Evolutionary conservation across 1,284 basidiomycete genomes (phyloP), one percentile per base, ranked within the genome.

Genomic region (Butyriboletus regius): DNA sequence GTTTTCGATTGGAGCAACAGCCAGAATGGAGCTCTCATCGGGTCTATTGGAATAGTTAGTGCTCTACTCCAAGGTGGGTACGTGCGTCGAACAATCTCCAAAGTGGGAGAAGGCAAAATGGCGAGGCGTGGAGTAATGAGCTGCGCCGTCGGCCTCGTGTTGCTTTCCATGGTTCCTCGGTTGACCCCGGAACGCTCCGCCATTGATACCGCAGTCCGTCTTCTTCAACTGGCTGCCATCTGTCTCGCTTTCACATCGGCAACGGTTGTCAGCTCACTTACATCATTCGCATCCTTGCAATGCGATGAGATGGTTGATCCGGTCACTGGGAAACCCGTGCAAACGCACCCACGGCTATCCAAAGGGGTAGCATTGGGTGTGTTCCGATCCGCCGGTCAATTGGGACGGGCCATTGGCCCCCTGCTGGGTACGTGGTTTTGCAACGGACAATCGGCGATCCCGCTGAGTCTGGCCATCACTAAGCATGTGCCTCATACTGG

Each of bases 31-130:
- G 77, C 78, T 53, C 77, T 96, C 32, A 85, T 89, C 40, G 91
- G 88, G 2, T 86, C 83, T 42, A 93, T 95, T 58, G 92, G 92
- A 20, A 78, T 96, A 59, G 74, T 94, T 54, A 88, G 88, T 50
- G 88, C 91, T 1, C 69, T 92, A 4, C 73, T 95, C 0, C 92
- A 95, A 71, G 92, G 91, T 26, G 88, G 90, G 48, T 93, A 94
- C 67, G 90, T 93, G 38, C 86, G 92, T 8, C 79, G 87, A 29
- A 75, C 82, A 2, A 82, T 81, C 38, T 70, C 81, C 20, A 83
- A 78, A 61, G 70, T 82, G 26, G 87, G 88, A 20, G 88, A 92
- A 60, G 80, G 83, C 43, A 73, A 72, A 33, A 88, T 95, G 77
- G 89, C 91, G 2, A 76, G 79, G 13, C 77, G 81, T 24, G 92